Evolutionary conservation across 495 filamentous ascomycete species (phyloP).

Genomic region (Penicillium arizonense): DNA sequence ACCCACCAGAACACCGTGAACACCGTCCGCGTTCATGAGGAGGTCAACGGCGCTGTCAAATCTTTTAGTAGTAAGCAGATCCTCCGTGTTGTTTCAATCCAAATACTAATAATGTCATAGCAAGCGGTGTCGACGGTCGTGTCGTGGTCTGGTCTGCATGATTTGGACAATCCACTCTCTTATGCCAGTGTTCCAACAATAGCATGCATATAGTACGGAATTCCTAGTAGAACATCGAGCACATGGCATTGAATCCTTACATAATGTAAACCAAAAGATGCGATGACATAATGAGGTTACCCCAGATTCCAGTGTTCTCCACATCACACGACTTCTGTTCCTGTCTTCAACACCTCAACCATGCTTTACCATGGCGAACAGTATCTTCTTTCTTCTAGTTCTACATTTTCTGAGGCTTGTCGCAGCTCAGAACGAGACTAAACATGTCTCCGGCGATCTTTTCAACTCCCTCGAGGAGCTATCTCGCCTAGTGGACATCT

Average conservation of each 20-base stretch:
- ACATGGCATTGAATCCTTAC: not conserved
- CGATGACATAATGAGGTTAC: constrained; percentile 11
- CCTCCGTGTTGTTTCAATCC: not conserved
- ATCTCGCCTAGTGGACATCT: constrained; percentile 85
- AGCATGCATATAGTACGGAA: constrained; percentile 2
- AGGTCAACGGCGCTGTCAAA: constrained; percentile 57
- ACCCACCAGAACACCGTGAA: constrained; percentile 96
- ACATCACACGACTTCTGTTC: constrained; percentile 10
- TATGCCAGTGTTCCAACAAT: not conserved
- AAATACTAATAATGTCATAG: constrained; percentile 50
- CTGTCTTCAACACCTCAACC: constrained; percentile 1
- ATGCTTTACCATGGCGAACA: constrained; percentile 4
- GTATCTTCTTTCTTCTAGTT: not conserved
- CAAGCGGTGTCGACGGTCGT: constrained; percentile 91
- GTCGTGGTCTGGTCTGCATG: constrained; percentile 74
- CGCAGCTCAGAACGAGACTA: constrained; percentile 9
- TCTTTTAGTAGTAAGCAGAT: constrained; percentile 82
- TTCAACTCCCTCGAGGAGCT: constrained; percentile 84
- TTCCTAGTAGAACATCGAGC: not conserved
- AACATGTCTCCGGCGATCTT: constrained; percentile 55
- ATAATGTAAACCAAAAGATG: not conserved
- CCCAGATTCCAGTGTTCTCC: constrained; percentile 22
- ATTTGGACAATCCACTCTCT: not conserved
- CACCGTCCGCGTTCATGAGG: constrained; percentile 74
- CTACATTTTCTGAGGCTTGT: not conserved